These are phyloP conservation scores for Salvia sclarea DNA, from an alignment of 305 asterid species.

Conservation along the genomic window DNA sequence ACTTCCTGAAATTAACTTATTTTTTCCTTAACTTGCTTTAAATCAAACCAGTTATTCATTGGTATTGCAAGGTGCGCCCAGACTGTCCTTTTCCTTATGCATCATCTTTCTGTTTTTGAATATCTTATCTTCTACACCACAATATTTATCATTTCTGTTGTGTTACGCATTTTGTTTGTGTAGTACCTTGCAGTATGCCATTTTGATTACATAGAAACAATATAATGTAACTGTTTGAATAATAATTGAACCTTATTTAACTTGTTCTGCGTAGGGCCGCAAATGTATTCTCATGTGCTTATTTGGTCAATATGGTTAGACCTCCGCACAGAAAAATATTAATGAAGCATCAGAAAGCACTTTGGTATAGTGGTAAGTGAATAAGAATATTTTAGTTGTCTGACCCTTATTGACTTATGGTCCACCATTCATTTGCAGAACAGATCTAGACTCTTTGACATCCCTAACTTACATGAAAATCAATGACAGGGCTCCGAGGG, in stretches of 20 bases:
- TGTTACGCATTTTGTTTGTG: constrained; percentile 1
- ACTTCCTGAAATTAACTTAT: constrained; percentile 20
- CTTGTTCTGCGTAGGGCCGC: constrained; percentile 78
- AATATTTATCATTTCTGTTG: neutral
- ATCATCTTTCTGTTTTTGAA: constrained; percentile 4
- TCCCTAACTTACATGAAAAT: constrained; percentile 29
- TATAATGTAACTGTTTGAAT: constrained; percentile 22
- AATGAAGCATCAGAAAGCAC: constrained; percentile 95
- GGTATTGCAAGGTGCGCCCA: constrained; percentile 83
- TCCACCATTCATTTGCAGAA: constrained; percentile 6
- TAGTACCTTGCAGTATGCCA: constrained; percentile 5
- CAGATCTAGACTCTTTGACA: constrained; percentile 16
- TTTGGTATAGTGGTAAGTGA: constrained; percentile 94
- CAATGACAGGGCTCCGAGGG: constrained; percentile 86
- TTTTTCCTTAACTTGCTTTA: constrained; percentile 56
- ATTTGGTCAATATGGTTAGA: constrained; percentile 88
- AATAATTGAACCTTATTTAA: constrained; percentile 34
- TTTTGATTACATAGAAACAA: constrained; percentile 24
- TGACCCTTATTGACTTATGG: constrained; percentile 14
- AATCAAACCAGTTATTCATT: constrained; percentile 69
- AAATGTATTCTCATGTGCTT: constrained; percentile 95
- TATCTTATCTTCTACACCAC: constrained; percentile 5
- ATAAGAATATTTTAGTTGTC: constrained; percentile 22
- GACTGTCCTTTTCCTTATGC: constrained; percentile 22
- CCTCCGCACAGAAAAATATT: constrained; percentile 86